These are phyloP conservation scores for Yamadazyma triangularis DNA, from an alignment of 1,139 yeast genomes.

Conservation along the genomic window DNA sequence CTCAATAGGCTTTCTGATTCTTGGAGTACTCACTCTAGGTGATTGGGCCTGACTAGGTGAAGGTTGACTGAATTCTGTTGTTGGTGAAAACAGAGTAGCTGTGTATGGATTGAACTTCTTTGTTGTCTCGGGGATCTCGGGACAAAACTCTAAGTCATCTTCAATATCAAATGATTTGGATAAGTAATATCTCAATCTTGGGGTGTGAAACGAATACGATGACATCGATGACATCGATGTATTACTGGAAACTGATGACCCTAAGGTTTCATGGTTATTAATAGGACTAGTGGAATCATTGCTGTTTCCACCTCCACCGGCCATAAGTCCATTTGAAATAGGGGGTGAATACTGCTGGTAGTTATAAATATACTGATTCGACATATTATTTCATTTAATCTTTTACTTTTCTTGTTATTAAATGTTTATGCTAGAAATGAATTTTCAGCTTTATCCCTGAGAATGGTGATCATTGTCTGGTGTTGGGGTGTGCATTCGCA, in stretches of 20 bases:
- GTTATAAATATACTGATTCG: slow-evolving; percentile 30
- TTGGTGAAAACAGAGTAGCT: slow-evolving; percentile 52
- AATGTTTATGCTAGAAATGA: too few relatives aligned
- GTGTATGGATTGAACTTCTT: slow-evolving; percentile 58
- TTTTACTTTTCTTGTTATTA: too few relatives aligned
- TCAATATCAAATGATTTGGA: slow-evolving; percentile 62
- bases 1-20: slow-evolving; percentile 62
- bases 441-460: not conserved
- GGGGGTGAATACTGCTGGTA: slow-evolving; percentile 34
- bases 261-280: slow-evolving; percentile 22
- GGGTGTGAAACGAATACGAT: slow-evolving; percentile 37
- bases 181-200: slow-evolving; percentile 41
- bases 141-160: slow-evolving; percentile 65
- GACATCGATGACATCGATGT: slow-evolving; percentile 15
- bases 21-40: slow-evolving; percentile 49
- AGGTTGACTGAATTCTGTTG: slow-evolving; percentile 4
- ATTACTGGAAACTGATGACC: slow-evolving; percentile 10
- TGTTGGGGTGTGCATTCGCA: not conserved
- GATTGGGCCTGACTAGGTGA: slow-evolving; percentile 10
- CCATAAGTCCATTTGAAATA: slow-evolving; percentile 10
- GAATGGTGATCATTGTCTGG: not conserved
- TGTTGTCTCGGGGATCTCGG: slow-evolving; percentile 41
- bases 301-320: slow-evolving; percentile 1
- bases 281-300: slow-evolving; percentile 21
- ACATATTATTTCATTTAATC: not conserved